Evolutionary conservation across 2,329 filamentous ascomycete species (phyloP).

Genomic region (Paracoccidioides brasiliensis): DNA sequence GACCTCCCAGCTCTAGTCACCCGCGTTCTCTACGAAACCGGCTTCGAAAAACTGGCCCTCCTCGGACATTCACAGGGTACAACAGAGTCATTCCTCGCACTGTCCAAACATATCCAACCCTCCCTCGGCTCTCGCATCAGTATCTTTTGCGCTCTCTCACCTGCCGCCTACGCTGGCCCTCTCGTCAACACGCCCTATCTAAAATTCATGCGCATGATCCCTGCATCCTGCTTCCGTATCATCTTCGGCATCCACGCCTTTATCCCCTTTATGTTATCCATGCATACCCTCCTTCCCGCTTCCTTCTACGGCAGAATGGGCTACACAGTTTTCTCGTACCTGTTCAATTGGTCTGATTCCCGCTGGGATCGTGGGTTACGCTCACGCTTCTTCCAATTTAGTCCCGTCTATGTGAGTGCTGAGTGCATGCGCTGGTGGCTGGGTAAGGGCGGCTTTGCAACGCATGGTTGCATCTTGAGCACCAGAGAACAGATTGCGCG

Average conservation of each 20-base stretch:
- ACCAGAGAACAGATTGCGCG: slow-evolving; percentile 61
- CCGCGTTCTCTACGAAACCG: slow-evolving; percentile 67
- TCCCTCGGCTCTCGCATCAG: slow-evolving; percentile 70
- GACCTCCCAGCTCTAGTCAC: slow-evolving; percentile 73
- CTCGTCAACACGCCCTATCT: slow-evolving; percentile 80
- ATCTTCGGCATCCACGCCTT: slow-evolving; percentile 89
- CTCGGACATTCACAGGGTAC: slow-evolving; percentile 87
- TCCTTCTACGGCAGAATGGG: slow-evolving; percentile 66
- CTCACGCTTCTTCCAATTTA: slow-evolving; percentile 79
- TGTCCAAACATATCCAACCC: slow-evolving; percentile 81
- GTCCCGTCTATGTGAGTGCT: slow-evolving; percentile 77
- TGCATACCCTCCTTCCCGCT: slow-evolving; percentile 55
- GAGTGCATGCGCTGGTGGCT: slow-evolving; percentile 96
- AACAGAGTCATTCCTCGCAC: slow-evolving; percentile 71
- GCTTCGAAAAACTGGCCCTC: slow-evolving; percentile 68
- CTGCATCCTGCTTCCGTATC: slow-evolving; percentile 59
- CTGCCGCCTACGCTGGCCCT: slow-evolving; percentile 78
- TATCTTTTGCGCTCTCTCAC: slow-evolving; percentile 82
- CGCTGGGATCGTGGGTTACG: slow-evolving; percentile 73
- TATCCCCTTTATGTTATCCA: slow-evolving; percentile 84
- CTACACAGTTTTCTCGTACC: slow-evolving; percentile 76
- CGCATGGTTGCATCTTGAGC: slow-evolving; percentile 73
- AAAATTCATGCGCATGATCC: slow-evolving; percentile 76
- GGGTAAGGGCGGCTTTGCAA: slow-evolving; percentile 70
- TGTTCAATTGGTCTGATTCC: slow-evolving; percentile 76